These are phyloP conservation scores for Trematosphaeria pertusa DNA, from an alignment of 2,329 filamentous ascomycete genomes.

Conservation along the genomic window DNA sequence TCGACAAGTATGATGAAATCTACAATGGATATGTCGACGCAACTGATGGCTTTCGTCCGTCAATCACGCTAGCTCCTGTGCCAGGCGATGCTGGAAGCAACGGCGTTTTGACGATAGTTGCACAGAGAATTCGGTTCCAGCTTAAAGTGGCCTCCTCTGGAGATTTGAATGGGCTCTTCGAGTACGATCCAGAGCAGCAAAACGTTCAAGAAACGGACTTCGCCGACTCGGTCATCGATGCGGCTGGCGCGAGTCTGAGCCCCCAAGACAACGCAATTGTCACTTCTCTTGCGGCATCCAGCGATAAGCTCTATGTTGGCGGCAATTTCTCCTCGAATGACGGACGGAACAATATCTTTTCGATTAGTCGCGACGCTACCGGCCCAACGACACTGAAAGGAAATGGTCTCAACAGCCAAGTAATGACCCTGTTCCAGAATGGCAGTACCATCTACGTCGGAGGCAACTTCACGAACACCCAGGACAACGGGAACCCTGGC, in stretches of 20 bases:
- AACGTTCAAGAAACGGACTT: constrained; percentile 71
- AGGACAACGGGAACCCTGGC: constrained; percentile 65
- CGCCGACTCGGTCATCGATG: constrained; percentile 75
- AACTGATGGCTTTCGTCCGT: constrained; percentile 77
- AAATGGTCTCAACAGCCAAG: constrained; percentile 79
- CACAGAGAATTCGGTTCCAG: constrained; percentile 82
- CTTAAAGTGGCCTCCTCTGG: constrained; percentile 76
- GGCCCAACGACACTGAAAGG: constrained; percentile 68
- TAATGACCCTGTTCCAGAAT: constrained; percentile 74
- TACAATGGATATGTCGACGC: constrained; percentile 86
- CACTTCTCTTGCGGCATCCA: constrained; percentile 69
- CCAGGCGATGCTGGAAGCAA: constrained; percentile 62
- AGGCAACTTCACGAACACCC: constrained; percentile 81
- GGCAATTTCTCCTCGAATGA: constrained; percentile 78
- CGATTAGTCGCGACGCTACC: constrained; percentile 64
- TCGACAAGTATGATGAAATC: constrained; percentile 94
- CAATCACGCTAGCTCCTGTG: constrained; percentile 77
- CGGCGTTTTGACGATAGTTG: constrained; percentile 76
- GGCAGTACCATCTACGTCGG: constrained; percentile 73
- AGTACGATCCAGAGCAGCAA: constrained; percentile 75
- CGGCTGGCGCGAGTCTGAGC: constrained; percentile 72
- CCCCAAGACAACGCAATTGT: constrained; percentile 69
- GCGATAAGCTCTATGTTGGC: constrained; percentile 71
- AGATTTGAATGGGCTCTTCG: constrained; percentile 87
- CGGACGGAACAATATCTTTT: constrained; percentile 75